A percentile compares a stretch with the other conserved stretches of the same genome.
Evolutionary conservation across 805 yeast genomes (phyloP).

Genomic region (Huiozyma naganishii): DNA sequence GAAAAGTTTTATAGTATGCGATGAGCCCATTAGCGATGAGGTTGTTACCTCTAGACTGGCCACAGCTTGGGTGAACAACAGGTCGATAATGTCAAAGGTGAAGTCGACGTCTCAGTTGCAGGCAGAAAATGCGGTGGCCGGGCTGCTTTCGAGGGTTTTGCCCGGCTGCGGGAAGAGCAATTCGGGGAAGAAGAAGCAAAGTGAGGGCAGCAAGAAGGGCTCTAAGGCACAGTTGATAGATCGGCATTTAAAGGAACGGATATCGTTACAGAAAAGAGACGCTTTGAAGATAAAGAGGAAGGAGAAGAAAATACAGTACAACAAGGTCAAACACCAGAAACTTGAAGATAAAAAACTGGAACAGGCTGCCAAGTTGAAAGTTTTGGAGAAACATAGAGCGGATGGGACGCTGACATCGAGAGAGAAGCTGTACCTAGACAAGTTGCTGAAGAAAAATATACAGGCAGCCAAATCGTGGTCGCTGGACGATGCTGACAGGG

Average conservation of each 20-base stretch:
- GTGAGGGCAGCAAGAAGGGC: slow-evolving; percentile 8
- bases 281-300: slow-evolving; percentile 27
- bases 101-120: slow-evolving; percentile 24
- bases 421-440: slow-evolving; percentile 29
- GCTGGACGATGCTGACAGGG: slow-evolving; percentile 24
- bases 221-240: slow-evolving; percentile 33
- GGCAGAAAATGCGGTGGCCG: slow-evolving; percentile 34
- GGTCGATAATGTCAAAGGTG: slow-evolving; percentile 7
- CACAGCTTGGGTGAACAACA: too few species aligned
- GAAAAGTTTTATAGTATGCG: slow-evolving; percentile 8
- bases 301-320: slow-evolving; percentile 24
- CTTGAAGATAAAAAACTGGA: slow-evolving; percentile 16
- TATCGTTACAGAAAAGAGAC: slow-evolving; percentile 27
- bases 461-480: slow-evolving; percentile 34
- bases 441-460: slow-evolving; percentile 30
- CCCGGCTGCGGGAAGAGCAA: slow-evolving; percentile 28
- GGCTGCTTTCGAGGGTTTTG: slow-evolving; percentile 28
- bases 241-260: slow-evolving; percentile 26
- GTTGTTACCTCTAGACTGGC: background rate
- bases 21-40: slow-evolving; percentile 4
- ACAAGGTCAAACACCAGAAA: slow-evolving; percentile 15
- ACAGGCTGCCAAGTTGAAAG: slow-evolving; percentile 25
- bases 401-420: slow-evolving; percentile 24
- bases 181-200: slow-evolving; percentile 4
- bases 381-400: slow-evolving; percentile 26